A percentile compares a stretch with the other conserved stretches of the same genome.
phyloP scores from a whole-genome alignment of 2,329 filamentous ascomycete species.

The Alternaria sp. region DNA sequence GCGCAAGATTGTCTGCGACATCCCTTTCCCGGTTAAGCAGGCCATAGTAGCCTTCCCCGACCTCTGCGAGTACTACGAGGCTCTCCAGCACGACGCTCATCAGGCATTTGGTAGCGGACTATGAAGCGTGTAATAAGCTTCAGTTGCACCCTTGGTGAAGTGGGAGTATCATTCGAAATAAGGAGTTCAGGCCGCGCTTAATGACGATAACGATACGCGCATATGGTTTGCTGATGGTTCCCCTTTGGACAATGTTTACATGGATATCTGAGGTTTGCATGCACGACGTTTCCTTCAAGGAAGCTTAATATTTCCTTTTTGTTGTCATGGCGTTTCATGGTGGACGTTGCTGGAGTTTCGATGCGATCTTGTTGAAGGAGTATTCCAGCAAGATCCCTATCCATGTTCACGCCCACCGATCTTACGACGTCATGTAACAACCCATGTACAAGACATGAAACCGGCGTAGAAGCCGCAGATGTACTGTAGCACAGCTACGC shows the following conservation, averaged over 20 bases:
- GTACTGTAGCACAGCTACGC: conserved; percentile 3
- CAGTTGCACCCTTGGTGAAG: neutral
- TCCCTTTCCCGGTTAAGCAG: conserved; percentile 30
- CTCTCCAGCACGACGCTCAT: conserved; percentile 30
- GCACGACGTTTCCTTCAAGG: neutral
- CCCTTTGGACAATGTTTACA: neutral
- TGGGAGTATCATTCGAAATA: neutral
- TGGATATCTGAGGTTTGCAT: neutral
- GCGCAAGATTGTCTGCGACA: conserved; percentile 32
- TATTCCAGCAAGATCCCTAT: conserved; percentile 9
- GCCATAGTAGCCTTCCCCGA: conserved; percentile 32
- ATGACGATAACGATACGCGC: neutral
- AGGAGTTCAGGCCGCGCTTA: neutral
- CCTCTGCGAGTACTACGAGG: conserved; percentile 28
- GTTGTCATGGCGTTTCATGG: conserved; percentile 7
- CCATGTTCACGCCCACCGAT: conserved; percentile 9
- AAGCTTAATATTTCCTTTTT: neutral
- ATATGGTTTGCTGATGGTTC: neutral
- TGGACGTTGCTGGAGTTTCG: conserved; percentile 13
- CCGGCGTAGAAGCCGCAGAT: neutral
- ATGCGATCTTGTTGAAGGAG: conserved; percentile 4
- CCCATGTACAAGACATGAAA: neutral
- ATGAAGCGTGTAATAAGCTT: neutral
- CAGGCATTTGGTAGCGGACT: conserved; percentile 30
- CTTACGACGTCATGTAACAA: conserved; percentile 12